Percentiles rank a stretch among this genome's conserved stretches.
phyloP scores from a whole-genome alignment of 768 basidiomycete genomes.

The Lyophyllum decastes region DNA sequence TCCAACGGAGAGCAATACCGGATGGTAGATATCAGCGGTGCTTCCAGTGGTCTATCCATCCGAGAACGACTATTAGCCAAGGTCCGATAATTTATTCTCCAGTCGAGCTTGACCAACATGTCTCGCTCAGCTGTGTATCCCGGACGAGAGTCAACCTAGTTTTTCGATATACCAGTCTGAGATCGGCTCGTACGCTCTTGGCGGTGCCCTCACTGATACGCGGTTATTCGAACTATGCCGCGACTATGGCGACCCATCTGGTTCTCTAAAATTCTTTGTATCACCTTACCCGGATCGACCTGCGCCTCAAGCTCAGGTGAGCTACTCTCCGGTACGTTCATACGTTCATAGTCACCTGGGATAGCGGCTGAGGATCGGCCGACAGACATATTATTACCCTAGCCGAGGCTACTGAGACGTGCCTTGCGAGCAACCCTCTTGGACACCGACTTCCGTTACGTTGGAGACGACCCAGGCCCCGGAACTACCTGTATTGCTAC shows the following conservation, averaged over 20 bases:
- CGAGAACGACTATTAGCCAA: slow-evolving; percentile 48
- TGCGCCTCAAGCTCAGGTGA: slow-evolving; percentile 20
- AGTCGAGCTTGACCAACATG: background rate
- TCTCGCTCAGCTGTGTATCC: slow-evolving; percentile 39
- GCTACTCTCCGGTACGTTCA: slow-evolving; percentile 18
- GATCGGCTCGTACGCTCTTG: slow-evolving; percentile 45
- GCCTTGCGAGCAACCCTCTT: background rate
- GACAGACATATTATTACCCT: slow-evolving; percentile 12
- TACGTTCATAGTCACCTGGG: background rate
- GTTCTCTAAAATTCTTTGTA: slow-evolving; percentile 53
- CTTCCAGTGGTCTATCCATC: slow-evolving; percentile 43
- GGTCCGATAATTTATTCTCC: slow-evolving; percentile 23
- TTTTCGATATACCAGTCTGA: slow-evolving; percentile 51
- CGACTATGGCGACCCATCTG: slow-evolving; percentile 46
- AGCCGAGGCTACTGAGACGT: slow-evolving; percentile 10
- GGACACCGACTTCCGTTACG: background rate
- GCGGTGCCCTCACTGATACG: slow-evolving; percentile 40
- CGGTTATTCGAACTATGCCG: slow-evolving; percentile 42
- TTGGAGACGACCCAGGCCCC: background rate
- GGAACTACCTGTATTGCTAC: background rate
- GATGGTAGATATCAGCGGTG: slow-evolving; percentile 50
- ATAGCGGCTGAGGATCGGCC: background rate
- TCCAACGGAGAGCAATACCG: slow-evolving; percentile 52
- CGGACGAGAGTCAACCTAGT: slow-evolving; percentile 37
- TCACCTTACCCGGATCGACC: slow-evolving; percentile 47